Percentiles rank a stretch among this genome's conserved stretches.
Conservation (phyloP, 2,329 filamentous ascomycete species). For the Cladobotryum protrusum region DNA sequence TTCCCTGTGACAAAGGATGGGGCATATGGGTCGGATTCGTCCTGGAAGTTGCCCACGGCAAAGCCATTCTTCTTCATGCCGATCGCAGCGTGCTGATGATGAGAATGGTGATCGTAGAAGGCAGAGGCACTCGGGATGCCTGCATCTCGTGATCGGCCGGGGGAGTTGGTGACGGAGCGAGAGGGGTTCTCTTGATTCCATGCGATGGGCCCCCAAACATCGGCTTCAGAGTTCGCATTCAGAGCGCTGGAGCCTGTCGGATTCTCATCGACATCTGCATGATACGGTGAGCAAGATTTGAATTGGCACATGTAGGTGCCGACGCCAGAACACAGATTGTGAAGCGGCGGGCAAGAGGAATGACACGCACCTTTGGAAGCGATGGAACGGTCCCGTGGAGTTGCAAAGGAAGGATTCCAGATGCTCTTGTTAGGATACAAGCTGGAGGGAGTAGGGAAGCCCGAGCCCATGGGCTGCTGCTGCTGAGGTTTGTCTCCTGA, state of each 20-base stretch:
- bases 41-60: slow-evolving; percentile 17
- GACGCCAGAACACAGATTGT: no score
- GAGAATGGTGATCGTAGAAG: slow-evolving; percentile 36
- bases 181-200: slow-evolving; percentile 50
- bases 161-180: slow-evolving; percentile 50
- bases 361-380: slow-evolving; percentile 42
- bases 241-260: slow-evolving; percentile 66
- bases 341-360: not conserved
- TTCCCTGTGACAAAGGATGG: slow-evolving; percentile 23
- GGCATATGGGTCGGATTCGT: slow-evolving; percentile 20
- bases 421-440: slow-evolving; percentile 32
- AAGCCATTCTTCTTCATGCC: slow-evolving; percentile 29
- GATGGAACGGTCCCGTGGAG: slow-evolving; percentile 36
- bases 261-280: slow-evolving; percentile 25
- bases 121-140: slow-evolving; percentile 39
- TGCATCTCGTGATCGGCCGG: slow-evolving; percentile 46
- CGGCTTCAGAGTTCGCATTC: slow-evolving; percentile 61
- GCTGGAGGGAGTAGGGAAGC: slow-evolving; percentile 26
- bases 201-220: slow-evolving; percentile 52
- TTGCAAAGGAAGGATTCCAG: slow-evolving; percentile 35
- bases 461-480: slow-evolving; percentile 35
- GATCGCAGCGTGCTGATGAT: slow-evolving; percentile 33
- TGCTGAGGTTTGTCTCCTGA: slow-evolving; percentile 28
- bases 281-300: not conserved
- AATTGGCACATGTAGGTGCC: not conserved